Percentiles rank a stretch among this genome's conserved stretches.
These are phyloP conservation scores for Chlorella vulgaris DNA, from an alignment of 139 green algal genomes.

Conservation along the genomic window DNA sequence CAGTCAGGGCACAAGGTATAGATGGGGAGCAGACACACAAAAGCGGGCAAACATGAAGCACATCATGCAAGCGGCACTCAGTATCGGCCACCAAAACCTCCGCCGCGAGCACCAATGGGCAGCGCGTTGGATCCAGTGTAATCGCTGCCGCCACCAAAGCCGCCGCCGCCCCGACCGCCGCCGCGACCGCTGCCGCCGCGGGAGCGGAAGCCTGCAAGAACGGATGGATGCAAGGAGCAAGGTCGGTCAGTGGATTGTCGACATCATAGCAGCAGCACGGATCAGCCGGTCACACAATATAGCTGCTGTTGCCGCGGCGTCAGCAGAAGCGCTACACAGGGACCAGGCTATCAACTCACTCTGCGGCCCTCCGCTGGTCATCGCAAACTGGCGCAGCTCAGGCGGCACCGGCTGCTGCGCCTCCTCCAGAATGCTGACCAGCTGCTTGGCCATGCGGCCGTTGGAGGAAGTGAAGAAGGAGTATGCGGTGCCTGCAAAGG, in stretches of 20 bases:
- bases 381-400: constrained; percentile 51
- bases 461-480: constrained; percentile 88
- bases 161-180: constrained; percentile 26
- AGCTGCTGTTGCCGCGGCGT: too few species aligned
- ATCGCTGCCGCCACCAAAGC: constrained; percentile 21
- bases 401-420: constrained; percentile 68
- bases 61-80: neutral
- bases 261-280: too few species aligned
- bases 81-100: neutral
- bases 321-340: too few species aligned
- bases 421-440: constrained; percentile 80
- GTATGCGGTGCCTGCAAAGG: constrained; percentile 63
- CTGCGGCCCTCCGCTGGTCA: constrained; percentile 44
- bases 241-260: too few species aligned
- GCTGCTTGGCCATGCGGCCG: constrained; percentile 67
- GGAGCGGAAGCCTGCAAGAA: constrained; percentile 30
- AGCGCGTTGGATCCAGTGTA: constrained; percentile 20
- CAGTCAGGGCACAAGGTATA: too few species aligned
- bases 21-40: neutral
- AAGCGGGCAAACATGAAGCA: neutral
- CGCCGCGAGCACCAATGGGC: constrained; percentile 19
- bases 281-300: too few species aligned
- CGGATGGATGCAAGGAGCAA: neutral
- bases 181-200: constrained; percentile 31
- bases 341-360: neutral